These are phyloP conservation scores for Allium fistulosum DNA, from an alignment of 106 monocot species.

Conservation along the genomic window DNA sequence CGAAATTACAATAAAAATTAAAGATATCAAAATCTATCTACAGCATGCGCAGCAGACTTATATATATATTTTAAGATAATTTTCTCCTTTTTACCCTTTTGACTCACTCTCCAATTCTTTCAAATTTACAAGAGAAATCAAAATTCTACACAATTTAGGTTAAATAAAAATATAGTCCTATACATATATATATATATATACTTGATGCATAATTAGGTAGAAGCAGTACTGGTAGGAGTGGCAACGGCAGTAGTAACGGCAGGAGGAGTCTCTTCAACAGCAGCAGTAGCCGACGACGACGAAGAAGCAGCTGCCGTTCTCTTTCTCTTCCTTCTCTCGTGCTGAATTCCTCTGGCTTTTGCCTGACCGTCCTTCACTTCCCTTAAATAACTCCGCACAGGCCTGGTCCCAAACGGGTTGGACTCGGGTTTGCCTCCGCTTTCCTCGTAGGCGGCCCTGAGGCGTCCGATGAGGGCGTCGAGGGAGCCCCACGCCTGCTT, in stretches of 20 bases:
- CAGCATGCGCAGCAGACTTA: too few relatives aligned
- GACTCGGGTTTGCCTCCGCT: conserved; percentile 19
- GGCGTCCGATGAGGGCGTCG: conserved; percentile 54
- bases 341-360: conserved; percentile 7
- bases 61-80: too few relatives aligned
- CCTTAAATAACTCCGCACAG: conserved; percentile 4
- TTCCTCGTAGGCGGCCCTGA: conserved; percentile 50
- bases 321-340: conserved; percentile 14
- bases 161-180: too few relatives aligned
- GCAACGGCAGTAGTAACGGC: neutral
- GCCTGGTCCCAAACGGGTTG: conserved; percentile 11
- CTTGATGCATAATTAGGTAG: too few relatives aligned
- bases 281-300: neutral
- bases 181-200: too few relatives aligned
- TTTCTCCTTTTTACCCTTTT: too few relatives aligned
- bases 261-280: neutral
- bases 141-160: too few relatives aligned
- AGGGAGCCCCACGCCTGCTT: conserved; percentile 48
- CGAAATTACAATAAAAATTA: too few relatives aligned
- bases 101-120: too few relatives aligned
- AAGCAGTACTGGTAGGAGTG: neutral
- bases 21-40: too few relatives aligned
- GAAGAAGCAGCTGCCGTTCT: neutral
- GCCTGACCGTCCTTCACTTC: conserved; percentile 12
- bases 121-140: too few relatives aligned